phyloP scores from a whole-genome alignment of 1,284 basidiomycete genomes.

The Puccinia polysora region DNA sequence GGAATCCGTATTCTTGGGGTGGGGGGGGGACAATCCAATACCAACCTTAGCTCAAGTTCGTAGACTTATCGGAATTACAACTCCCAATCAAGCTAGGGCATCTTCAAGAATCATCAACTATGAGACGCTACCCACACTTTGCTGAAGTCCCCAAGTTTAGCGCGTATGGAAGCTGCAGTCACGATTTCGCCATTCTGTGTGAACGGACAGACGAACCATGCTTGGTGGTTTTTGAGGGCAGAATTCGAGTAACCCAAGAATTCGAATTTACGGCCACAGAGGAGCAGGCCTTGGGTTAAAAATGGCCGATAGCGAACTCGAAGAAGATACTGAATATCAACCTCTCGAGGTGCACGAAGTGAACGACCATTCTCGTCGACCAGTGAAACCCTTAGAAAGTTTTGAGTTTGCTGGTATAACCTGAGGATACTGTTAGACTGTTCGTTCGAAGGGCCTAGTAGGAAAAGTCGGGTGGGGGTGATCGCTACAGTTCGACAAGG shows the following conservation, averaged over 20 bases:
- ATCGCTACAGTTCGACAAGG: constrained; percentile 58
- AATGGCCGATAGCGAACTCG: constrained; percentile 62
- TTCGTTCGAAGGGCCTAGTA: constrained; percentile 67
- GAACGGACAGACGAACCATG: constrained; percentile 71
- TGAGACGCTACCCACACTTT: constrained; percentile 39
- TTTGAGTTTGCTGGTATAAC: constrained; percentile 52
- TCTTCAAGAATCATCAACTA: too few species aligned
- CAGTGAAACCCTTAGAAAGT: constrained; percentile 71
- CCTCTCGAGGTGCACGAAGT: constrained; percentile 64
- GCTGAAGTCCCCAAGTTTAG: constrained; percentile 45
- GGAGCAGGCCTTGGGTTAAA: constrained; percentile 63
- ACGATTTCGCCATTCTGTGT: constrained; percentile 57
- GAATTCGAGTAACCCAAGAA: constrained; percentile 72
- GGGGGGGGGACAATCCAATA: too few species aligned
- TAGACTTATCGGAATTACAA: too few species aligned
- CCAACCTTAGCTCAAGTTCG: too few species aligned
- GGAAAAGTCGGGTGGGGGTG: constrained; percentile 64
- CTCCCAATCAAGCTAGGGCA: too few species aligned
- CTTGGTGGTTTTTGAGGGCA: constrained; percentile 65
- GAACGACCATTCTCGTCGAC: constrained; percentile 68
- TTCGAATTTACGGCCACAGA: constrained; percentile 66
- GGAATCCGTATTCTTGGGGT: constrained; percentile 60
- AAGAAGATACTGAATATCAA: constrained; percentile 62
- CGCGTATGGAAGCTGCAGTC: constrained; percentile 45
- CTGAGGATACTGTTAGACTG: constrained; percentile 69